Conservation (phyloP, 495 filamentous ascomycete genomes). For the Penicillium diatomitis region DNA sequence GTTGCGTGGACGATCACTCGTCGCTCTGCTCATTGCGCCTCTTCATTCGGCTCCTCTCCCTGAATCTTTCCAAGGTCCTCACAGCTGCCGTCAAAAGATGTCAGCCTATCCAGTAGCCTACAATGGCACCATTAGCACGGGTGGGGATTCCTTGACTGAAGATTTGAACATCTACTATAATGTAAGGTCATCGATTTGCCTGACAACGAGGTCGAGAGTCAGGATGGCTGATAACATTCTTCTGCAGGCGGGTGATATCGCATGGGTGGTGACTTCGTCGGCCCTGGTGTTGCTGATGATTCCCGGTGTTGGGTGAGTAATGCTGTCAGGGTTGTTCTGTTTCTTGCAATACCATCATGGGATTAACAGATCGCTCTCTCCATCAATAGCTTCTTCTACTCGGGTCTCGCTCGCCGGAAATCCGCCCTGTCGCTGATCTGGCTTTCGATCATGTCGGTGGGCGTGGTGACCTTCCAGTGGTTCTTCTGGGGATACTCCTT, state of each 20-base stretch:
- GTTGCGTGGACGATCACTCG: no score
- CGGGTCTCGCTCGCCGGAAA: constrained; percentile 91
- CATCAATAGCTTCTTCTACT: constrained; percentile 79
- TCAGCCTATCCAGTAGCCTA: constrained; percentile 42
- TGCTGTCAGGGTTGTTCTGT: no score
- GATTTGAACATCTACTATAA: constrained; percentile 79
- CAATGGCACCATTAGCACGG: constrained; percentile 53
- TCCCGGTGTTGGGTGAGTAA: constrained; percentile 73
- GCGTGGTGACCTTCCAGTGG: constrained; percentile 91
- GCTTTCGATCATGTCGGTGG: constrained; percentile 93
- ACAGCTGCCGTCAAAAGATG: constrained; percentile 18
- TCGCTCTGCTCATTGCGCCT: no score
- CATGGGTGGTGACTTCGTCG: constrained; percentile 81
- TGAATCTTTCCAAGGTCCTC: no score
- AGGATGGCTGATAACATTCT: constrained; percentile 8
- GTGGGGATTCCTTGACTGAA: constrained; percentile 64
- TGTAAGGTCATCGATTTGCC: constrained; percentile 34
- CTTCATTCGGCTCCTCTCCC: no score
- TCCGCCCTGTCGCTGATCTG: constrained; percentile 91
- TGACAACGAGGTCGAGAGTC: neutral
- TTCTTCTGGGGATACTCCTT: constrained; percentile 99
- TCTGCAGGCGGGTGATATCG: constrained; percentile 71
- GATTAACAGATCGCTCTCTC: neutral
- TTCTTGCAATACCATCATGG: neutral
- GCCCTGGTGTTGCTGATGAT: constrained; percentile 96